These are phyloP conservation scores for Neonectria sp. DNA, from an alignment of 2,329 filamentous ascomycete genomes.

Conservation along the genomic window DNA sequence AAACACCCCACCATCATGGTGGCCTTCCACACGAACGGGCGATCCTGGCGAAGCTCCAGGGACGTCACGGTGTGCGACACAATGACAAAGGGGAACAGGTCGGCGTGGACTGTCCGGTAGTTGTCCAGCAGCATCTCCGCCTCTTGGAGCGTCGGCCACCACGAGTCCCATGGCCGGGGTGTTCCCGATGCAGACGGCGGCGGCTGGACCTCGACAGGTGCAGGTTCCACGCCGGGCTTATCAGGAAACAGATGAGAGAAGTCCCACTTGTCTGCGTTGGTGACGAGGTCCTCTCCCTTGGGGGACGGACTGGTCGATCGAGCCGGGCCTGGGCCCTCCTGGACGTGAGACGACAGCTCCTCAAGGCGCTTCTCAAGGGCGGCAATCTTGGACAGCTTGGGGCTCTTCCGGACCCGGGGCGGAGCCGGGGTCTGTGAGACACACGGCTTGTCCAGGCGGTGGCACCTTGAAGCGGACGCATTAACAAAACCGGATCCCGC, in stretches of 20 bases:
- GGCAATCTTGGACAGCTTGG: conserved; percentile 64
- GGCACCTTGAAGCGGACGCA: conserved; percentile 55
- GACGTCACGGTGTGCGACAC: conserved; percentile 56
- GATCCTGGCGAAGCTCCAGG: conserved; percentile 53
- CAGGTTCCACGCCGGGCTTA: background rate
- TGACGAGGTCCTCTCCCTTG: conserved; percentile 15
- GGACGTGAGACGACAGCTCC: conserved; percentile 63
- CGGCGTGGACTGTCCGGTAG: conserved; percentile 53
- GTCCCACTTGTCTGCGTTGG: conserved; percentile 35
- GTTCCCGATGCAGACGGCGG: conserved; percentile 31
- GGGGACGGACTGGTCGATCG: conserved; percentile 29
- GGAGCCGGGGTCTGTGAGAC: conserved; percentile 63
- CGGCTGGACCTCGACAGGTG: conserved; percentile 23
- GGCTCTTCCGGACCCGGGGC: conserved; percentile 62
- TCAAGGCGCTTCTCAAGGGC: conserved; percentile 66
- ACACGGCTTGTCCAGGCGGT: conserved; percentile 64
- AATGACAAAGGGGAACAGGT: conserved; percentile 63
- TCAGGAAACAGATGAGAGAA: conserved; percentile 56
- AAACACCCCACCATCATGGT: conserved; percentile 62
- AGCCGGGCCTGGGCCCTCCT: conserved; percentile 43
- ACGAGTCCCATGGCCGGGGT: conserved; percentile 46
- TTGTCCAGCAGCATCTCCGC: conserved; percentile 56
- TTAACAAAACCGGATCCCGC: background rate
- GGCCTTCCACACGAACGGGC: conserved; percentile 65
- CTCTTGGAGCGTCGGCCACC: conserved; percentile 61